Evolutionary conservation across 2,329 filamentous ascomycete species (phyloP).

Genomic region (Epichloe scottii): DNA sequence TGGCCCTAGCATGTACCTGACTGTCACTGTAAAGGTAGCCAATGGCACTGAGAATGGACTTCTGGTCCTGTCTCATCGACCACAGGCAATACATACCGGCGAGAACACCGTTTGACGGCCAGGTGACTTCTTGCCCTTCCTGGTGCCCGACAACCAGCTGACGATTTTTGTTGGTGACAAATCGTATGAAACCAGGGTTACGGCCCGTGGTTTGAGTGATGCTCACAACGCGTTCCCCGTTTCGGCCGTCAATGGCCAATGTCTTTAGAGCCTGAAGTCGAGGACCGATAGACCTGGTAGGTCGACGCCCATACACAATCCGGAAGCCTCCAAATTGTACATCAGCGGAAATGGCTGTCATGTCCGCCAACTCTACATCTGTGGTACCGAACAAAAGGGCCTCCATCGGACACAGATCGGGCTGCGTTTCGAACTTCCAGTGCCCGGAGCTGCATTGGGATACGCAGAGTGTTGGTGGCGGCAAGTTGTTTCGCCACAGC

Average conservation of each 20-base stretch:
- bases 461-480: background rate
- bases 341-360: background rate
- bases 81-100: background rate
- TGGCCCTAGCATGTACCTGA: background rate
- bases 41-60: background rate
- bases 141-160: slow-evolving; percentile 12
- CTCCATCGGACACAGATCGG: background rate
- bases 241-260: background rate
- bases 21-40: background rate
- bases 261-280: background rate
- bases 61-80: background rate
- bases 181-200: background rate
- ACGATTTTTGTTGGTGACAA: slow-evolving; percentile 12
- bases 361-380: background rate
- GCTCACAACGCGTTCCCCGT: background rate
- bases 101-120: background rate
- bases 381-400: background rate
- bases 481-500: background rate
- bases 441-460: background rate
- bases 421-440: background rate
- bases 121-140: background rate
- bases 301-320: background rate
- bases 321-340: background rate
- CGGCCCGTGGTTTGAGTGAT: background rate
- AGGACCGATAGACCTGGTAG: background rate